Percentiles rank a stretch among this genome's conserved stretches.
Conservation (phyloP, 352 stramenopile genomes). For the Pythium rishiriense region DNA sequence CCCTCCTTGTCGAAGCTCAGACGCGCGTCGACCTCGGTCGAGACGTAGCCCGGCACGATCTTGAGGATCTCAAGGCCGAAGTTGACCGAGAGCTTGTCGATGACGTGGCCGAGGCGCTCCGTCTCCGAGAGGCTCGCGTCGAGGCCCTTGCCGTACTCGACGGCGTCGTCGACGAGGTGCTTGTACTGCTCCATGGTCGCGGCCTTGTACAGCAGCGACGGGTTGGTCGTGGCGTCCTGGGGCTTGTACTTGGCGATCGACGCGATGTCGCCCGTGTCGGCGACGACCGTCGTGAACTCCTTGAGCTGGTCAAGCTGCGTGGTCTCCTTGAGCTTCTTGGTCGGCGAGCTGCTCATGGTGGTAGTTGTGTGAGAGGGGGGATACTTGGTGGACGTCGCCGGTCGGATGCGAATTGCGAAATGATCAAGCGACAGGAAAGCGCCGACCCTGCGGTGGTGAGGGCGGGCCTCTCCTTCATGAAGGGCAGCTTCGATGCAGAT, state of each 20-base stretch:
- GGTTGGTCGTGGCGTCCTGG: slow-evolving; percentile 99
- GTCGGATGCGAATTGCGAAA: slow-evolving; percentile 69
- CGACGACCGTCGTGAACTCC: slow-evolving; percentile 96
- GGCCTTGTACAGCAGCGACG: slow-evolving; percentile 98
- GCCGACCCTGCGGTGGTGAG: not conserved
- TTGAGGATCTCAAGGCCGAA: slow-evolving; percentile 97
- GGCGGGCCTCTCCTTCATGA: not conserved
- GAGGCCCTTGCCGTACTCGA: slow-evolving; percentile 90
- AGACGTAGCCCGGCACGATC: slow-evolving; percentile 97
- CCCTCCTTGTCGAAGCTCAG: slow-evolving; percentile 95
- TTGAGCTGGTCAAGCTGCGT: slow-evolving; percentile 95
- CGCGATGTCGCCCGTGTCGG: slow-evolving; percentile 96
- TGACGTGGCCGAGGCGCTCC: slow-evolving; percentile 90
- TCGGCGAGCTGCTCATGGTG: slow-evolving; percentile 52
- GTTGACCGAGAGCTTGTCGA: slow-evolving; percentile 98
- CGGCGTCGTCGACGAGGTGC: slow-evolving; percentile 94
- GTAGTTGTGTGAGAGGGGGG: slow-evolving; percentile 21
- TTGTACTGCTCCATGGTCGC: slow-evolving; percentile 95
- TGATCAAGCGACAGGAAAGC: slow-evolving; percentile 34
- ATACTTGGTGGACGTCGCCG: slow-evolving; percentile 30
- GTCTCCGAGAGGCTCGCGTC: slow-evolving; percentile 64
- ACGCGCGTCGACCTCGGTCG: slow-evolving; percentile 98
- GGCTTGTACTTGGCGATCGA: slow-evolving; percentile 92
- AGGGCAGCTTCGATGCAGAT: slow-evolving; percentile 17
- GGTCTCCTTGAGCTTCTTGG: slow-evolving; percentile 75